Conservation (phyloP, 306 rosid genomes). For the Lathyrus oleraceus region DNA sequence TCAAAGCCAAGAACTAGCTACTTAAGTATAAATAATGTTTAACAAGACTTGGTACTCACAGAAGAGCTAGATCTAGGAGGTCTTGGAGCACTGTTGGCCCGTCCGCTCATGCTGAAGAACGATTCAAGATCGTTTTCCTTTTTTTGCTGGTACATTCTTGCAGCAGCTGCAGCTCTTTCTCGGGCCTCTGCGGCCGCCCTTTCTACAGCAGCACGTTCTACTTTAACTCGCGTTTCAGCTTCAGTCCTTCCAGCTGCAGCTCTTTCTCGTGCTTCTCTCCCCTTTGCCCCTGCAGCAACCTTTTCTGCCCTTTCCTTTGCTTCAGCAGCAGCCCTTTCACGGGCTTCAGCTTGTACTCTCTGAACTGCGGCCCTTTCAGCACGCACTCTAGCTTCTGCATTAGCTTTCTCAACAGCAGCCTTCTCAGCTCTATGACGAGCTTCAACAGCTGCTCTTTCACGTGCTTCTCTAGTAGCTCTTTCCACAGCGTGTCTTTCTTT, state of each 20-base stretch:
- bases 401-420: constrained; percentile 83
- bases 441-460: constrained; percentile 88
- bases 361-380: constrained; percentile 94
- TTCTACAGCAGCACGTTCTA: constrained; percentile 87
- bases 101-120: constrained; percentile 65
- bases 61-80: constrained; percentile 78
- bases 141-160: constrained; percentile 75
- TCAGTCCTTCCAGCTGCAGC: constrained; percentile 49
- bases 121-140: constrained; percentile 81
- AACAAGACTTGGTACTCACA: constrained; percentile 54
- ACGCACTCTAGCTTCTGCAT: constrained; percentile 88
- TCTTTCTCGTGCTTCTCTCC: constrained; percentile 46
- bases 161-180: constrained; percentile 80
- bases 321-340: constrained; percentile 91
- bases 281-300: constrained; percentile 77
- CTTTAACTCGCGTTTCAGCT: constrained; percentile 73
- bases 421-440: constrained; percentile 86
- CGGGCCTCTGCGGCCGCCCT: constrained; percentile 78
- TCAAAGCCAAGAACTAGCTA: constrained; percentile 4
- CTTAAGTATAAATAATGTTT: constrained; percentile 30
- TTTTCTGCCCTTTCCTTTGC: constrained; percentile 87
- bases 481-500: constrained; percentile 89
- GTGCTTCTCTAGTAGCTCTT: constrained; percentile 99
- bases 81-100: constrained; percentile 86
- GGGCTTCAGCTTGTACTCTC: constrained; percentile 94